A percentile compares a stretch with the other conserved stretches of the same genome.
Conservation (phyloP, 495 filamentous ascomycete genomes). For the Letharia columbiana region DNA sequence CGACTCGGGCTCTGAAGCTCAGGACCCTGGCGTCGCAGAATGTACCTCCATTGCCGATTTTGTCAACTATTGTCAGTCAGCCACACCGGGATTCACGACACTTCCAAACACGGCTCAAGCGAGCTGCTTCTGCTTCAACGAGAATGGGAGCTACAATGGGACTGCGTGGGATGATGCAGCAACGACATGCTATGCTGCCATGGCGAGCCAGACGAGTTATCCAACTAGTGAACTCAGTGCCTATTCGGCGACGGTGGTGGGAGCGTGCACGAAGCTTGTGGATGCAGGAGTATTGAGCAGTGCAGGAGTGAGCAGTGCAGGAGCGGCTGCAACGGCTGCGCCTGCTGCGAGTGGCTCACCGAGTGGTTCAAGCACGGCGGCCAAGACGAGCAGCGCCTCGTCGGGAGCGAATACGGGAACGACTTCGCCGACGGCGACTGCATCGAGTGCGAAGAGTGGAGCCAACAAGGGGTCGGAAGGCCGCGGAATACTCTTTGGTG, state of each 20-base stretch:
- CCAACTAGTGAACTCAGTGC: neutral
- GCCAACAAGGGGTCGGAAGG: neutral
- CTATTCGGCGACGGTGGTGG: neutral
- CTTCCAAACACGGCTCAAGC: neutral
- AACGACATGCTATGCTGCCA: neutral
- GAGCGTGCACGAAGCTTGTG: neutral
- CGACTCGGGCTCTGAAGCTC: neutral
- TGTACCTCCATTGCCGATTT: too few species aligned
- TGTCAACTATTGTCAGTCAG: neutral
- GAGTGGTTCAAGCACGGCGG: neutral
- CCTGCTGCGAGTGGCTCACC: neutral
- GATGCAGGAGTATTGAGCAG: neutral
- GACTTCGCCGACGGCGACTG: neutral
- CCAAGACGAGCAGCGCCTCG: neutral
- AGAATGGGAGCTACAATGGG: neutral
- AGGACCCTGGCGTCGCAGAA: neutral
- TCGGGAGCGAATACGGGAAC: too few species aligned
- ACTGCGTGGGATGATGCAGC: neutral
- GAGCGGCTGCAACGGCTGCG: neutral
- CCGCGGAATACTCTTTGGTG: neutral
- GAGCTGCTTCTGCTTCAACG: neutral
- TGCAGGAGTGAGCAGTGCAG: neutral
- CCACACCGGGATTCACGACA: neutral
- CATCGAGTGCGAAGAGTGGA: neutral
- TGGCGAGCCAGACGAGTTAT: neutral